A percentile compares a stretch with the other conserved stretches of the same genome.
Evolutionary conservation across 768 basidiomycete genomes (phyloP).

Genomic region (Kwoniella mangroviensis): DNA sequence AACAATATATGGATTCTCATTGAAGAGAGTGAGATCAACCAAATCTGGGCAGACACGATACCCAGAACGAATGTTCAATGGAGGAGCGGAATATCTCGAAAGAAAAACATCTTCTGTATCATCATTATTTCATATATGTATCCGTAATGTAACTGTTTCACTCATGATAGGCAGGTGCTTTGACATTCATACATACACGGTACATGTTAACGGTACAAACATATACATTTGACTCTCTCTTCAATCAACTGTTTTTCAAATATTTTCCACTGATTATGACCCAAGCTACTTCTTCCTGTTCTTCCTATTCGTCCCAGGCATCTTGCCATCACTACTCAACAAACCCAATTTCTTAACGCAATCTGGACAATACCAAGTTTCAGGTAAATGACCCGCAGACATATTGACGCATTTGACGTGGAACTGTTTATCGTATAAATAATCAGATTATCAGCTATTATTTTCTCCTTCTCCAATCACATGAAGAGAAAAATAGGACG

Average conservation of each 20-base stretch:
- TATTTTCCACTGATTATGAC: too few species aligned
- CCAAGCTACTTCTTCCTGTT: slow-evolving; percentile 37
- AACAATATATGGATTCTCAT: too few species aligned
- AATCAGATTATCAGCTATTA: background rate
- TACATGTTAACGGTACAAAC: too few species aligned
- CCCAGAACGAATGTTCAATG: background rate
- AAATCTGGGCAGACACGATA: background rate
- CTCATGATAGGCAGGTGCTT: too few species aligned
- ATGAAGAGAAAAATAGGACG: background rate
- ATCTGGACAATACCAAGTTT: slow-evolving; percentile 67
- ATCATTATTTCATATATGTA: too few species aligned
- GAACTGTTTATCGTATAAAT: slow-evolving; percentile 61
- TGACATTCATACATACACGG: too few species aligned
- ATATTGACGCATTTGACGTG: slow-evolving; percentile 68
- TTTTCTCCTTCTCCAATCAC: slow-evolving; percentile 3
- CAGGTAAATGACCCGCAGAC: slow-evolving; percentile 64
- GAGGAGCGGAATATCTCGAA: too few species aligned
- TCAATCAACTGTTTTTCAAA: too few species aligned
- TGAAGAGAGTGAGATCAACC: background rate
- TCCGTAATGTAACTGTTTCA: too few species aligned
- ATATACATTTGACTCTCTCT: too few species aligned
- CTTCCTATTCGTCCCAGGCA: slow-evolving; percentile 42
- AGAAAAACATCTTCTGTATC: too few species aligned
- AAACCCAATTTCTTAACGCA: slow-evolving; percentile 60
- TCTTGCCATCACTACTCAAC: slow-evolving; percentile 43